Conservation (phyloP, 2,329 filamentous ascomycete genomes). For the Cytospora leucostoma region DNA sequence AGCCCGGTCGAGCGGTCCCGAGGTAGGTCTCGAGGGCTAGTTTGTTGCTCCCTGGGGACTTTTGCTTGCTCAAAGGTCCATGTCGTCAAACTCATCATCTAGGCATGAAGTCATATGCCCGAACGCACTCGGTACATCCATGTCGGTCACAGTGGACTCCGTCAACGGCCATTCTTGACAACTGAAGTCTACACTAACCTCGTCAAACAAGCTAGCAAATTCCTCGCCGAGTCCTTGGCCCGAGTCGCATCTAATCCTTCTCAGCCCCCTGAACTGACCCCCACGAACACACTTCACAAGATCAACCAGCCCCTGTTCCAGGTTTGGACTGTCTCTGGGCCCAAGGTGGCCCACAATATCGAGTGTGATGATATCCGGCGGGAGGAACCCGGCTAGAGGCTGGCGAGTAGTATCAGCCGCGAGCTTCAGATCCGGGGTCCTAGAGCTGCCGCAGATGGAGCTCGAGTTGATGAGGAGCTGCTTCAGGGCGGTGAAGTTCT, state of each 20-base stretch:
- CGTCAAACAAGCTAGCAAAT: neutral
- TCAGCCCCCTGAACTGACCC: neutral
- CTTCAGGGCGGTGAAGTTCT: neutral
- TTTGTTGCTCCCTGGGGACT: too few species aligned
- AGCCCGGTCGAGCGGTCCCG: too few species aligned
- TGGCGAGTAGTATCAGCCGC: too few species aligned
- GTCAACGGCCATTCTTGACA: neutral
- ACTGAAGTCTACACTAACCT: neutral
- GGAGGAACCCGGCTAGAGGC: neutral
- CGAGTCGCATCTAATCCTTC: constrained; percentile 1
- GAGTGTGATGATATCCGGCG: neutral
- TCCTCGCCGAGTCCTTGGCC: neutral
- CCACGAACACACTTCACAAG: neutral
- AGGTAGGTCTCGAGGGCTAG: too few species aligned
- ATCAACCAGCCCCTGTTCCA: neutral
- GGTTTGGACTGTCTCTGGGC: neutral
- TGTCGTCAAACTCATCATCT: too few species aligned
- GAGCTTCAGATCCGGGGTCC: too few species aligned
- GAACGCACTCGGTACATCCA: neutral
- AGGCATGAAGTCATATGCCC: too few species aligned
- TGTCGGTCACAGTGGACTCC: neutral
- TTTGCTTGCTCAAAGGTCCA: too few species aligned
- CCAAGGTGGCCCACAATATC: neutral
- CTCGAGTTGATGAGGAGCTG: neutral
- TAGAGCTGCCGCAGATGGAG: neutral